Conservation (phyloP, 129 eudicot species). For the Kitagawia praeruptora region DNA sequence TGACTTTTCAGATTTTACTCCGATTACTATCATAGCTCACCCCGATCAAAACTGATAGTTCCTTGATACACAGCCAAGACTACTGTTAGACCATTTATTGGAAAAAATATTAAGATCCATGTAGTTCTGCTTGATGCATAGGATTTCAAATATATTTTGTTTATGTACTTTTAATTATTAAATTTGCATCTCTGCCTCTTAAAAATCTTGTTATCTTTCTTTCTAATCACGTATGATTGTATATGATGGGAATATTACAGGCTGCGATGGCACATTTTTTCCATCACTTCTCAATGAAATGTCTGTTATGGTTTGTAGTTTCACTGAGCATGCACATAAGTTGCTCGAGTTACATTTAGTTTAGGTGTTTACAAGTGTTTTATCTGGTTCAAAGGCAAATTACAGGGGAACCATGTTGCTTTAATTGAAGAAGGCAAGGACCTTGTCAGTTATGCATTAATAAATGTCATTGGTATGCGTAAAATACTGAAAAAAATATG, state of each 20-base stretch:
- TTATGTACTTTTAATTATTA: background rate
- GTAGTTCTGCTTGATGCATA: background rate
- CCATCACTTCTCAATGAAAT: conserved; percentile 79
- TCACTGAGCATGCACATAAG: conserved; percentile 68
- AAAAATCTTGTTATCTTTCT: background rate
- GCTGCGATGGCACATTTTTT: conserved; percentile 84
- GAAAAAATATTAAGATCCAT: background rate
- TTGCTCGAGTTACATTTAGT: conserved; percentile 69
- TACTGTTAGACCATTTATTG: background rate
- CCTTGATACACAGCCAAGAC: background rate
- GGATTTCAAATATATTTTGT: background rate
- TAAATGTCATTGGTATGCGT: conserved; percentile 77
- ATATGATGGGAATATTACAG: conserved; percentile 23
- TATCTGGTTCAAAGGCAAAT: conserved; percentile 50
- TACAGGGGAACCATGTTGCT: conserved; percentile 46
- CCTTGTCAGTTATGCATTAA: conserved; percentile 68
- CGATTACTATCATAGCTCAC: too few species aligned
- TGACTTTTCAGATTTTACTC: background rate
- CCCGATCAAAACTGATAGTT: too few species aligned
- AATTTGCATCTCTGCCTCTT: background rate
- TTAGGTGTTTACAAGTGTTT: conserved; percentile 64
- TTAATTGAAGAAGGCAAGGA: conserved; percentile 71
- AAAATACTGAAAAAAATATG: conserved; percentile 92
- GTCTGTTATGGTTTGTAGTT: conserved; percentile 74
- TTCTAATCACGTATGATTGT: background rate